These are phyloP conservation scores for Amylostereum areolatum DNA, from an alignment of 1,284 basidiomycete species.

Conservation along the genomic window DNA sequence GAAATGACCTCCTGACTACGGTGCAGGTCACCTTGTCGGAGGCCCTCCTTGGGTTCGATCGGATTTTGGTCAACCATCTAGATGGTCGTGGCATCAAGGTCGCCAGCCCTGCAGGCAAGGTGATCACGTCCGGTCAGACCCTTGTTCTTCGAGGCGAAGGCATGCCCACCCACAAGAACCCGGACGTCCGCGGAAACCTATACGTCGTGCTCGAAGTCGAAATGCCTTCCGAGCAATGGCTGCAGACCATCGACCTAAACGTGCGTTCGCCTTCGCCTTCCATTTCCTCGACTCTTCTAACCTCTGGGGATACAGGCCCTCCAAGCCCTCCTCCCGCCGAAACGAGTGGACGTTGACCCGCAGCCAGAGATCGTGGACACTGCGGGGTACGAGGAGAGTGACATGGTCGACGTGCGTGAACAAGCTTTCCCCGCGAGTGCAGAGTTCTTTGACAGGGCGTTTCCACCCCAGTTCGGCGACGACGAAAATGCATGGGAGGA, in stretches of 20 bases:
- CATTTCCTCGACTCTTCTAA: not conserved
- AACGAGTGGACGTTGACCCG: slow-evolving; percentile 67
- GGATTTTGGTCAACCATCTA: slow-evolving; percentile 82
- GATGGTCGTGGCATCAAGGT: slow-evolving; percentile 85
- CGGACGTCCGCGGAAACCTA: slow-evolving; percentile 73
- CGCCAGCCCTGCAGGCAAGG: slow-evolving; percentile 65
- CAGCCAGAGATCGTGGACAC: slow-evolving; percentile 67
- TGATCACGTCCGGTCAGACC: slow-evolving; percentile 68
- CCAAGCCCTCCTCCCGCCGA: slow-evolving; percentile 63
- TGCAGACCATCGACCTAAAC: slow-evolving; percentile 49
- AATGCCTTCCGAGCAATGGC: slow-evolving; percentile 75
- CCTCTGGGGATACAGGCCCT: slow-evolving; percentile 41
- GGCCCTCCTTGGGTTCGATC: slow-evolving; percentile 84
- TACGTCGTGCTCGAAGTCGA: slow-evolving; percentile 80
- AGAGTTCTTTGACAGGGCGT: slow-evolving; percentile 68
- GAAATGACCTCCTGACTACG: slow-evolving; percentile 70
- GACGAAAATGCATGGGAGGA: slow-evolving; percentile 44
- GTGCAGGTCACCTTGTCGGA: slow-evolving; percentile 88
- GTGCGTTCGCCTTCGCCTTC: slow-evolving; percentile 29
- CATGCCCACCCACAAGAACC: slow-evolving; percentile 72
- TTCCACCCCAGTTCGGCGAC: slow-evolving; percentile 66
- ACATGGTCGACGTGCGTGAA: slow-evolving; percentile 74
- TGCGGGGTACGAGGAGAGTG: slow-evolving; percentile 66
- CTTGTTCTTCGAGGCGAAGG: slow-evolving; percentile 79
- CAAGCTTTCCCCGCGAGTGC: slow-evolving; percentile 60